phyloP scores from a whole-genome alignment of 2,329 filamentous ascomycete species.

The Fusarium falciforme region DNA sequence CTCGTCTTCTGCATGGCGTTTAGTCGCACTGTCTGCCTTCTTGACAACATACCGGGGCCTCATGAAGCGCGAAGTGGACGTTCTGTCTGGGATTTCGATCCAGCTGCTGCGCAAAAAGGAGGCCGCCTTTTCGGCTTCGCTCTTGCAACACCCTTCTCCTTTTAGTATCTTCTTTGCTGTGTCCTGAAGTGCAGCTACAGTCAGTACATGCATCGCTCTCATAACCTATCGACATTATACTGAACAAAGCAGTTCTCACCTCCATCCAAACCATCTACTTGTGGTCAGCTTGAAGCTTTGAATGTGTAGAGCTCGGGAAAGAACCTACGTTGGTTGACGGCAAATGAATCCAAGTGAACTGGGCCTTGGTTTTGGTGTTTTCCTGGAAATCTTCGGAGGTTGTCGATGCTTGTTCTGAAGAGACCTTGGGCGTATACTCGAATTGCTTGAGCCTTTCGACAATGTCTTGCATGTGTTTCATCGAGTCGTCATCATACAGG shows the following conservation, averaged over 20 bases:
- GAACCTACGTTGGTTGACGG: neutral
- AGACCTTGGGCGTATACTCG: neutral
- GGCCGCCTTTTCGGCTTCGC: neutral
- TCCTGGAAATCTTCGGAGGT: fast-evolving
- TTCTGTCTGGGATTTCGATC: neutral
- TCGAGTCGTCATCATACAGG: neutral
- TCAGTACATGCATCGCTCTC: neutral
- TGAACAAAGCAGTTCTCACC: neutral
- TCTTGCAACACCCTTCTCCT: neutral
- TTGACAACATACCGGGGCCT: neutral
- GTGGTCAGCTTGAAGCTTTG: neutral
- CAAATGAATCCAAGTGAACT: neutral
- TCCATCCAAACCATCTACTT: neutral
- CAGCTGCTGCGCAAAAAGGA: neutral
- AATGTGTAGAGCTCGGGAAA: fast-evolving
- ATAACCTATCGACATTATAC: neutral
- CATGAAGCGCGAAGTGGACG: neutral
- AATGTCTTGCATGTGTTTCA: fast-evolving
- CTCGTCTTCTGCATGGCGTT: fast-evolving
- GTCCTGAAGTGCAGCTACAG: neutral
- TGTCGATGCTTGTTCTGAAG: neutral
- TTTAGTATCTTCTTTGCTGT: neutral
- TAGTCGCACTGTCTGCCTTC: neutral
- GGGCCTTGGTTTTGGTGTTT: fast-evolving
- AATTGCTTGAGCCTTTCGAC: neutral